Conservation (phyloP, 2,329 filamentous ascomycete genomes). For the Penicillium sp. region DNA sequence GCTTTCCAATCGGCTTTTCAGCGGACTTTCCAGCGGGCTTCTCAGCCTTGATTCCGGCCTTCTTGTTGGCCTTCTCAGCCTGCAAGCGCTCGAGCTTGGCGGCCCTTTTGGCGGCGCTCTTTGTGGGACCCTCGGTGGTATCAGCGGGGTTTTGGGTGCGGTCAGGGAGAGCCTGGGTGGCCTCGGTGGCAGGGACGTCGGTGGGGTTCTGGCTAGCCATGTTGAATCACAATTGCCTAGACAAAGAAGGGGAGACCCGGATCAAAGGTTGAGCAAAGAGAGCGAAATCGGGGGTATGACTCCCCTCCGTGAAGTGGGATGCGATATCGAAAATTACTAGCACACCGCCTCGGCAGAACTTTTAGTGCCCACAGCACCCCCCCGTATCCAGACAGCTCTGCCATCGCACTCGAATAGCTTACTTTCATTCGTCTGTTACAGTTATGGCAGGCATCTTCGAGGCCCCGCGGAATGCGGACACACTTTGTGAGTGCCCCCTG, state of each 20-base stretch:
- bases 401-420: conserved; percentile 26
- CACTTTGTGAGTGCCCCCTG: conserved; percentile 66
- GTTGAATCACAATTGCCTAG: conserved; percentile 22
- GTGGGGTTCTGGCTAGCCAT: conserved; percentile 37
- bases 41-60: conserved; percentile 36
- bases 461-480: conserved; percentile 87
- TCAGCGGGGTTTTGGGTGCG: conserved; percentile 44
- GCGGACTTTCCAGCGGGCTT: conserved; percentile 12
- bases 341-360: conserved; percentile 49
- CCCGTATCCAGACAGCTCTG: conserved; percentile 33
- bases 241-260: conserved; percentile 16
- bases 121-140: conserved; percentile 34
- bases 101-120: conserved; percentile 52
- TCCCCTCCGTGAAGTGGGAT: conserved; percentile 43
- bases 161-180: conserved; percentile 40
- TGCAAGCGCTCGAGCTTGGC: conserved; percentile 49
- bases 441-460: conserved; percentile 94
- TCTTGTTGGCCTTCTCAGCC: conserved; percentile 42
- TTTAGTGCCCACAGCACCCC: conserved; percentile 37
- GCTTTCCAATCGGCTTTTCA: neutral
- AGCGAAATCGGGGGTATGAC: conserved; percentile 19
- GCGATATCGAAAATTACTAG: conserved; percentile 29
- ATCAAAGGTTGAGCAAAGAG: conserved; percentile 19
- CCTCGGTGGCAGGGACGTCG: conserved; percentile 26
- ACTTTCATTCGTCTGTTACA: conserved; percentile 22